Base-by-base conservation (phyloP, 2,329 filamentous ascomycete genomes). In the Ophiosphaerella herpotricha region DNA sequence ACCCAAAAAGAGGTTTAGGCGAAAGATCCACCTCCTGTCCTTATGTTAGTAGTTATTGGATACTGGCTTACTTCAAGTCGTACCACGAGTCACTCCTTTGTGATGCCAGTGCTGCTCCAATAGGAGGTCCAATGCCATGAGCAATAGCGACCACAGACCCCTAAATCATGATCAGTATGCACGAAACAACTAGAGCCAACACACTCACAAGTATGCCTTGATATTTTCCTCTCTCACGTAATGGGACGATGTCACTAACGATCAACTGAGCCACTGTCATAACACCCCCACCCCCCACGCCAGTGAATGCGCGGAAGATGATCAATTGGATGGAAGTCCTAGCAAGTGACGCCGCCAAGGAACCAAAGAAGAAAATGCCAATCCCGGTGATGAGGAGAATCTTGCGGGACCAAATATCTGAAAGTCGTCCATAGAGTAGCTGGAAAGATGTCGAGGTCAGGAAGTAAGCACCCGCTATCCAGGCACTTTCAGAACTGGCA, bases 361-460 rank as follows among this genome's bases (percentile, higher is more conserved):
- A 86, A 81, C 9, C 80, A 80, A 32, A 85, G 50, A 63, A 61
- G 43, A 61, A 61, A 3, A 61, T 21, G 76, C 76, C 8, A 86
- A 74, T 33, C 83, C 68, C 1, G 72, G 74, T 8, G 82, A 72
- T 79, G 78, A 9, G 74, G 74, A 14, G 86, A 60, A 60, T 56
- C 38, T 62, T 64, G 43, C 60, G 58, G 34, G 83, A 83, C 52
- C 85, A 79, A 2, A 86, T 82, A 65, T 87, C 83, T 0, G 83
- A 85, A 2, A 86, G 63, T 4, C 83, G 78, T 9, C 85, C 85
- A 62, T 87, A 87, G 0, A 88, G 76, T 50, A 86, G 81, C 56
- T 85, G 84, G 54, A 87, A 88, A 29, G 82, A 81, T 0, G 85
- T 87, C 49, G 82, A 83, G 24, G 81, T 81, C 32, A 85, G 77